Evolutionary conservation across 768 basidiomycete species (phyloP).

Genomic region (Lyophyllum semitale): DNA sequence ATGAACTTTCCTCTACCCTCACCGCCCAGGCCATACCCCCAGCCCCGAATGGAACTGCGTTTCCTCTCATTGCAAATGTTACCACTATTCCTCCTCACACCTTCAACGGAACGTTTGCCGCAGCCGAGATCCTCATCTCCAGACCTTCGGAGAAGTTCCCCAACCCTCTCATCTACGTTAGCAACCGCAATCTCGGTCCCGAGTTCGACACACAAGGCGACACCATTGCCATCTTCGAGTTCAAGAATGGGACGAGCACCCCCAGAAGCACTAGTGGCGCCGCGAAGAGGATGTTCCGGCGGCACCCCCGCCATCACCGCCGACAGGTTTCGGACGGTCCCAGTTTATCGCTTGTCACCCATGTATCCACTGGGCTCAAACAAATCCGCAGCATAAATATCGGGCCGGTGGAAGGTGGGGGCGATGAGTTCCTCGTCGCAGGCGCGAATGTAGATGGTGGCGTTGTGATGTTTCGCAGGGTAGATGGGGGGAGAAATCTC

Average conservation of each 20-base stretch:
- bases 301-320: background rate
- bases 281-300: slow-evolving; percentile 19
- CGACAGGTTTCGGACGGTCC: background rate
- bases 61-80: slow-evolving; percentile 45
- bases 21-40: slow-evolving; percentile 51
- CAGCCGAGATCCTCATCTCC: slow-evolving; percentile 57
- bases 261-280: background rate
- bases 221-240: slow-evolving; percentile 58
- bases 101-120: slow-evolving; percentile 43
- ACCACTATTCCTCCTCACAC: slow-evolving; percentile 42
- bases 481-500: slow-evolving; percentile 53
- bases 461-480: slow-evolving; percentile 57
- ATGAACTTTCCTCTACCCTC: slow-evolving; percentile 54
- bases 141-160: slow-evolving; percentile 42
- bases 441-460: slow-evolving; percentile 55
- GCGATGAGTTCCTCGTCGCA: slow-evolving; percentile 54
- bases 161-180: slow-evolving; percentile 50
- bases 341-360: slow-evolving; percentile 41
- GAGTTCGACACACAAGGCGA: slow-evolving; percentile 50
- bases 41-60: slow-evolving; percentile 48
- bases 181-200: slow-evolving; percentile 56
- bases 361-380: slow-evolving; percentile 55
- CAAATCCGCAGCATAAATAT: slow-evolving; percentile 58
- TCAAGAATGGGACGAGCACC: slow-evolving; percentile 25
- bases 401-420: slow-evolving; percentile 39